Base-by-base conservation (phyloP, 2,329 filamentous ascomycete genomes). In the Fonsecaea pugnacius region DNA sequence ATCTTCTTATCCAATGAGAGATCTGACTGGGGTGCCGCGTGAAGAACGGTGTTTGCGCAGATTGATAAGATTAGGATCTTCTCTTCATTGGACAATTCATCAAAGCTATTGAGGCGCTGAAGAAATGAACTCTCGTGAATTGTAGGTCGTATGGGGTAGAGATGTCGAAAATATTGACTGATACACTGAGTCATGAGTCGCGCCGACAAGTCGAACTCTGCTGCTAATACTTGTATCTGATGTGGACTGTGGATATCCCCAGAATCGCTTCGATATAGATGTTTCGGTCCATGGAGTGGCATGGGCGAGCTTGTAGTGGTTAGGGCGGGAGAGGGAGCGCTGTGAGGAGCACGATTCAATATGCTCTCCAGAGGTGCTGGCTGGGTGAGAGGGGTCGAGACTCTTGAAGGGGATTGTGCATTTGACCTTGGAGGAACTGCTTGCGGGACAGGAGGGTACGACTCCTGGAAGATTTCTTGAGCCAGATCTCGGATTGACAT, bases 151-250 rank as follows among this genome's bases (percentile, higher is more conserved):
- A 71, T 71, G 1, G 70, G 63, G 54, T 71, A 71, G 16, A 71
- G 51, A 50, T 70, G 69, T 56, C 62, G 52, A 46, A 71, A 71
- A 53, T 70, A 71, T 56, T 70, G 70, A 36, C 67, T 63, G 35
- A 71, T 63, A 52, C 70, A 71, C 43, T 70, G 70, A n/a, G 67
- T 70, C 65, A 71, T 68, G n/a, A 71, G 59, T 14, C 62, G 62
- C 4, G 64, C 63, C 33, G 70, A 71, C 57, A 71, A 55, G 14
- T 68, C 69, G 46, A 71, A 66, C 52, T 71, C 70, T 12, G 64
- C 55, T 18, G 69, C 69, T 5, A 71, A 60, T 18, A 46, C 46
- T 43, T 68, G 65, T 27, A 70, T 58, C 35, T 65, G 66, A 30
- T 64, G 63, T 53, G 67, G 67, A 16, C 54, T 63, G 21, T 65